A percentile compares a stretch with the other conserved stretches of the same genome.
Evolutionary conservation across 352 stramenopile genomes (phyloP).

Genomic region (Phytophthora fragariae): DNA sequence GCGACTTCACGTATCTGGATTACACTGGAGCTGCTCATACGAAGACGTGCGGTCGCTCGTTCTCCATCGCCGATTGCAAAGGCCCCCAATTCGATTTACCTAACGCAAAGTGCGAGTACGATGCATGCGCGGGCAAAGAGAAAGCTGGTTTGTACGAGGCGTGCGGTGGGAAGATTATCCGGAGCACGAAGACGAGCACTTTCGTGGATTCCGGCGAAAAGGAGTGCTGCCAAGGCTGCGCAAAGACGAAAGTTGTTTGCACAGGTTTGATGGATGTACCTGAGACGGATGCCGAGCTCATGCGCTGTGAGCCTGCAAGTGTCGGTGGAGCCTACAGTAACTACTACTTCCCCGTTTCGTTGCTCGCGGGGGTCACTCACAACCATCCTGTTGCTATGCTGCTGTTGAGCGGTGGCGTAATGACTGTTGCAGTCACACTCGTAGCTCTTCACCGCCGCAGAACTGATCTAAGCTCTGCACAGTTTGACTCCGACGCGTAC

Average conservation of each 20-base stretch:
- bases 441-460: constrained; percentile 40
- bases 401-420: constrained; percentile 40
- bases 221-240: constrained; percentile 61
- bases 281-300: constrained; percentile 45
- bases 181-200: constrained; percentile 20
- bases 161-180: constrained; percentile 57
- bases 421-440: constrained; percentile 48
- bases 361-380: constrained; percentile 30
- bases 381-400: constrained; percentile 35
- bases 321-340: constrained; percentile 19
- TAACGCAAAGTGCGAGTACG: constrained; percentile 47
- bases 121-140: constrained; percentile 37
- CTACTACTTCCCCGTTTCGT: constrained; percentile 32
- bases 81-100: constrained; percentile 54
- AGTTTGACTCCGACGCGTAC: constrained; percentile 49
- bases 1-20: constrained; percentile 61
- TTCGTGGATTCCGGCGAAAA: constrained; percentile 30
- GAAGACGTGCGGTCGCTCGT: constrained; percentile 53
- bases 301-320: constrained; percentile 53
- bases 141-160: constrained; percentile 56
- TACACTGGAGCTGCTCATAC: constrained; percentile 21
- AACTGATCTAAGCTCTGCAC: constrained; percentile 8
- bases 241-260: constrained; percentile 34
- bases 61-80: constrained; percentile 70
- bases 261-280: constrained; percentile 49